Conservation (phyloP, 1,284 basidiomycete genomes). For the Ceratobasidium papillatum region DNA sequence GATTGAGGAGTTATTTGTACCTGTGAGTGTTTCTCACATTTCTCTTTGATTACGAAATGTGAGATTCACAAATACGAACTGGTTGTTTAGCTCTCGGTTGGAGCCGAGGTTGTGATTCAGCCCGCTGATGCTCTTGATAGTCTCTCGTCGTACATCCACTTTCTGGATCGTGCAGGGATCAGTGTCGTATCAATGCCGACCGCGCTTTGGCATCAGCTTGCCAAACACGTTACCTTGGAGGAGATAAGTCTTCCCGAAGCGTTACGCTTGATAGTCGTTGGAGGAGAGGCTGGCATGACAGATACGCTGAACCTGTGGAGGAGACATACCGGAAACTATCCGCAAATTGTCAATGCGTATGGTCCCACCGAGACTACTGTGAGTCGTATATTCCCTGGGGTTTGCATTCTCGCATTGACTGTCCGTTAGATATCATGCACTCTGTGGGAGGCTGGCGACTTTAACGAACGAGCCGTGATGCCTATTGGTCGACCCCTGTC, state of each 20-base stretch:
- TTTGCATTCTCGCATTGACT: no score
- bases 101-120: not conserved
- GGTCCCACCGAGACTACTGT: slow-evolving; percentile 17
- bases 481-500: slow-evolving; percentile 5
- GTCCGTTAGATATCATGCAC: not conserved
- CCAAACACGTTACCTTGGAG: not conserved
- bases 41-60: not conserved
- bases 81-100: not conserved
- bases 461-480: not conserved
- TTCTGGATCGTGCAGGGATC: not conserved
- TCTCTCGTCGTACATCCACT: not conserved
- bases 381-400: not conserved
- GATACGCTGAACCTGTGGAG: not conserved
- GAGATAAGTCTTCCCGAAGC: not conserved
- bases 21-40: not conserved
- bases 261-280: slow-evolving; percentile 1
- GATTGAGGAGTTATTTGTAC: not conserved
- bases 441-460: not conserved
- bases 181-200: not conserved
- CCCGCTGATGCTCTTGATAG: not conserved
- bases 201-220: not conserved
- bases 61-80: no score
- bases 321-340: not conserved
- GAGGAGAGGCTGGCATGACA: slow-evolving; percentile 10
- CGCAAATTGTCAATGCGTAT: not conserved